These are phyloP conservation scores for Alternaria alternata DNA, from an alignment of 2,329 filamentous ascomycete species.

Conservation along the genomic window DNA sequence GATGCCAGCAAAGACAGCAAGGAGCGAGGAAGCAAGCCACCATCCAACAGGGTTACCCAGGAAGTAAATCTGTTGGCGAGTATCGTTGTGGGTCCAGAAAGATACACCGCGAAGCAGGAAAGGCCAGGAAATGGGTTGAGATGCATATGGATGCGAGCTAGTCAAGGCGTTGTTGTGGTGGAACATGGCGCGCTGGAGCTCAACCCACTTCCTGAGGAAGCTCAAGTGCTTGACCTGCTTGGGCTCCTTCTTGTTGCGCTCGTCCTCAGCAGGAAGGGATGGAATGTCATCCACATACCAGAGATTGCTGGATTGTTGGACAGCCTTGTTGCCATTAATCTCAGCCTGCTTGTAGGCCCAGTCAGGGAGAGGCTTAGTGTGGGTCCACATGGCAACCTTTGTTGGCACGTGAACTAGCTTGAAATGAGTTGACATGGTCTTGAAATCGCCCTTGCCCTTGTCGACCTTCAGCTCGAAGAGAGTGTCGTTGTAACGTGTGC, in stretches of 20 bases:
- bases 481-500: constrained; percentile 82
- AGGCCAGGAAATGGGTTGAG: constrained; percentile 95
- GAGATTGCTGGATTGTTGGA: constrained; percentile 86
- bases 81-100: constrained; percentile 98
- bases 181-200: constrained; percentile 98
- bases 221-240: constrained; percentile 83
- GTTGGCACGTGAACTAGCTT: constrained; percentile 94
- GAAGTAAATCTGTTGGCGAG: constrained; percentile 97
- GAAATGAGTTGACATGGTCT: constrained; percentile 90
- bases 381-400: constrained; percentile 99
- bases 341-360: constrained; percentile 98
- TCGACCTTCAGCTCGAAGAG: constrained; percentile 93
- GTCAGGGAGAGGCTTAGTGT: constrained; percentile 91
- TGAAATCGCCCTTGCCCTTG: constrained; percentile 83
- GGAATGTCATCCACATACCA: constrained; percentile 94
- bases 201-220: constrained; percentile 94
- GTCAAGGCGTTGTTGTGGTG: constrained; percentile 99
- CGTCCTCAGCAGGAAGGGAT: constrained; percentile 75
- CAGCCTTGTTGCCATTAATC: constrained; percentile 99
- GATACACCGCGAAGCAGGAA: constrained; percentile 96
- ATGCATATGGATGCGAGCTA: constrained; percentile 94
- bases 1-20: constrained; percentile 93
- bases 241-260: constrained; percentile 77
- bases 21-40: constrained; percentile 92
- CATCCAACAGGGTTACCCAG: constrained; percentile 95